phyloP scores from a whole-genome alignment of 2,329 filamentous ascomycete species.

The Purpureocillium lavendulum region DNA sequence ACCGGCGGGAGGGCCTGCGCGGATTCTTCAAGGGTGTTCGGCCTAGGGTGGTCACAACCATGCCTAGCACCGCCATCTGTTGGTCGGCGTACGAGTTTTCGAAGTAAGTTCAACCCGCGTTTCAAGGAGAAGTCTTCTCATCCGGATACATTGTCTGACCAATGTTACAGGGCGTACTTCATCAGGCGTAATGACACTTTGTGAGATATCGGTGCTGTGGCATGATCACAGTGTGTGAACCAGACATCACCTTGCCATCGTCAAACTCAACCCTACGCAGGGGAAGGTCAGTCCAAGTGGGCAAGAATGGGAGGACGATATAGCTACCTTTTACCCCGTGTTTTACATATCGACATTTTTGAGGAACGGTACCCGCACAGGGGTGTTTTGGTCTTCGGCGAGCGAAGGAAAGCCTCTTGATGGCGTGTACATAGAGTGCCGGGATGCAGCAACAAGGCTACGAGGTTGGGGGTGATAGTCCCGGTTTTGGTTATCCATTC shows the following conservation, averaged over 20 bases:
- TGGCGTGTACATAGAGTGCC: not conserved
- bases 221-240: too few relatives aligned
- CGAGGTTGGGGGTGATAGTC: not conserved
- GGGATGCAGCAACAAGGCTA: not conserved
- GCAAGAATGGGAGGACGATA: not conserved
- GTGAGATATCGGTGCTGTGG: slow-evolving; percentile 12
- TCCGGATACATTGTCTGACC: not conserved
- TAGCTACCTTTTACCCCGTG: too few relatives aligned
- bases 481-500: too few relatives aligned
- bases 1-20: slow-evolving; percentile 70
- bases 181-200: slow-evolving; percentile 42
- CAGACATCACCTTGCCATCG: too few relatives aligned
- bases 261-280: too few relatives aligned
- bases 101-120: slow-evolving; percentile 48
- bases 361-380: not conserved
- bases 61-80: slow-evolving; percentile 99
- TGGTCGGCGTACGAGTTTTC: slow-evolving; percentile 74
- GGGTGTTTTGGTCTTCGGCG: not conserved
- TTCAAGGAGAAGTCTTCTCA: too few relatives aligned
- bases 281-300: not conserved
- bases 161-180: slow-evolving; percentile 44
- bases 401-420: not conserved
- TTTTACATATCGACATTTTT: too few relatives aligned
- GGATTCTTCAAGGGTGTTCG: slow-evolving; percentile 93
- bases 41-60: slow-evolving; percentile 87